Evolutionary conservation across 2,329 filamentous ascomycete species (phyloP), one percentile per base, ranked within the genome.

Genomic region (Stagonosporopsis rhizophila): DNA sequence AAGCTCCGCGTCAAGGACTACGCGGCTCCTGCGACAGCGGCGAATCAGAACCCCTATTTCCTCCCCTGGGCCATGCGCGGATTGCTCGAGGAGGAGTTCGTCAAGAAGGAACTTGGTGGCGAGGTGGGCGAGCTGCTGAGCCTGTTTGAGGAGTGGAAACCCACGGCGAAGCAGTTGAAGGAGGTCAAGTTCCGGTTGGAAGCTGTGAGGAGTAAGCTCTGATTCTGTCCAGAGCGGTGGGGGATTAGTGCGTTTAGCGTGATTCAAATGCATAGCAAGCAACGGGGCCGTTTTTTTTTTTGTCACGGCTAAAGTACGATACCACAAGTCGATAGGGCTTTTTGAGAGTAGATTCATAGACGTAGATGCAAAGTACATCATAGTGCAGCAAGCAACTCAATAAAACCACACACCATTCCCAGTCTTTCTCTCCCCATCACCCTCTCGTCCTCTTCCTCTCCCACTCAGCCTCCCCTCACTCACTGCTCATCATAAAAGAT

Each of bases 31-130:
- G 68, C 65, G 0, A 62, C 61, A 0, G 66, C 48, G 0, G 65
- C 60, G 7, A 60, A 56, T 14, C 79, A 88, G 15, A 98, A 97
- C 68, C 94, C 94, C 0, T 98, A 94, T 70, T 89, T 95, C 52
- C 80, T 99, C 14, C 95, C 95, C 0, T 99, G 96, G 88, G 94
- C 95, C 32, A 95, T 99, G 88, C 86, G 95, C 7, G 95, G 95
- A 0, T 79, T 99, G 54, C 79, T 99, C 2, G 95, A 98, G 73
- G 95, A 99, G 74, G 89, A 95, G 17, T 87, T 92, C 68, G 94
- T 98, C 22, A 92, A 90, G 74, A 90, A 86, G 20, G 90, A 96
- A 71, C 78, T 96, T 17, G 86, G 86, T 28, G 78, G 83, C 1
- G 95, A 99, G 77, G 92, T 91, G 6, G 85, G 85, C 58, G 85